Evolutionary conservation across 1,139 yeast genomes (phyloP), one percentile per base, ranked within the genome.

Genomic region (Hansenula anomala): DNA sequence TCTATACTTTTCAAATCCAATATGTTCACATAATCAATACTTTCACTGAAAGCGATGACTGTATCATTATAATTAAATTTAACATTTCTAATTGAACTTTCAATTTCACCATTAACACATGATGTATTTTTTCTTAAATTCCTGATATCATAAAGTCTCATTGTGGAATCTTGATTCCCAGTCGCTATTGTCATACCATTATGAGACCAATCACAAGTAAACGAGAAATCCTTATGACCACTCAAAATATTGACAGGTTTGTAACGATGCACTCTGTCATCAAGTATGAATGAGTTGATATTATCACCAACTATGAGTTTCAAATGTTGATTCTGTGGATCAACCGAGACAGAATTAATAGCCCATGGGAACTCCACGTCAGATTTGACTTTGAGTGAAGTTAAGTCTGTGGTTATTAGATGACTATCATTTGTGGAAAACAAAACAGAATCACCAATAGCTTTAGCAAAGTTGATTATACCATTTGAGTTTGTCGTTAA

Each of bases 111-210:
- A 6, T 49, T 42, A 0, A 77, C 66, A 4, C 71, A 68, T n/a
- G 50, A 54, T 14, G 48, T 28, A 4, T 77, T 67, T 41, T 60
- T 62, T 65, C 67, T 63, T 20, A 66, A 36, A 23, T 67, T 58
- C 40, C 75, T 49, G 12, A 55, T 58, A 54, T 78, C 85, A 69
- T 77, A 77, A 10, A 78, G 47, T 37, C 75, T 61, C 12, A 78
- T 71, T 10, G 80, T 69, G 4, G 80, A 72, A 54, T 79, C 86
- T 54, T 79, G 85, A 49, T 73, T 75, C 4, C 85, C 85, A 0
- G 82, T 71, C 10, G 76, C 68, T 15, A 78, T 46, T 6, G 64
- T 48, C 36, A 71, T 59, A 22, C 70, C 75, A 45, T 70, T 50
- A 31, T 52, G 51, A 6, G 63, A 61, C 85, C 85, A 79, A 44